Evolutionary conservation across 2,329 filamentous ascomycete genomes (phyloP), one percentile per base, ranked within the genome.

Genomic region (Neoascochyta sp.): DNA sequence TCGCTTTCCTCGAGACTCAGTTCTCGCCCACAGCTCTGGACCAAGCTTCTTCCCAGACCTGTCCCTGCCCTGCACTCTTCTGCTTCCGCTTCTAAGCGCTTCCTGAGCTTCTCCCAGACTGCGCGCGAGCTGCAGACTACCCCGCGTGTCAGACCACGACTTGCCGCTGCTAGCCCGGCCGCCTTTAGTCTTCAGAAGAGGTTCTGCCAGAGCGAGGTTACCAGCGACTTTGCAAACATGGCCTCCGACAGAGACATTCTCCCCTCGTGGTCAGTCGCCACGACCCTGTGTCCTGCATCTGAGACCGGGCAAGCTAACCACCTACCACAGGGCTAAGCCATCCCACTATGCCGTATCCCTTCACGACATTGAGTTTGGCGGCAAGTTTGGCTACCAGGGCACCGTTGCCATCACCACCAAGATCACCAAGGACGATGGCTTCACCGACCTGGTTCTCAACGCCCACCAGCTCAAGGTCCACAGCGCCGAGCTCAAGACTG

Each of bases 291-390:
- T n/a, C n/a, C n/a, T n/a, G n/a, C n/a, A 8, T n/a, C 2, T 13
- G 13, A 11, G 11, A 18, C 16, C 13, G 3, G 29, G 11, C 14
- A 22, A 21, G 30, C 50, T 60, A 21, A 60, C 43, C 30, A 9
- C 13, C 10, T 24, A 22, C 10, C 19, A 22, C 39, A 81, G 77
- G 57, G 79, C 90, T 59, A 90, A 87, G 68, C 88, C 92, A 3
- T 70, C 73, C 41, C 87, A 96, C 69, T 98, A 98, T 68, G 72
- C 78, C 54, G 73, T 98, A 45, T 86, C 82, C 33, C 76, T 98
- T 50, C 79, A 74, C 57, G 82, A 92, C 50, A 70, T 98, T 43
- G 81, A 95, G 49, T 67, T 80, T 31, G 74, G 76, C 43, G 76
- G 75, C 32, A 68, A 68, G 37, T 95, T 90, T 81, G 79, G 76